Base-by-base conservation (phyloP, 148 eudicot genomes). In the Salicornia ramosissima region DNA sequence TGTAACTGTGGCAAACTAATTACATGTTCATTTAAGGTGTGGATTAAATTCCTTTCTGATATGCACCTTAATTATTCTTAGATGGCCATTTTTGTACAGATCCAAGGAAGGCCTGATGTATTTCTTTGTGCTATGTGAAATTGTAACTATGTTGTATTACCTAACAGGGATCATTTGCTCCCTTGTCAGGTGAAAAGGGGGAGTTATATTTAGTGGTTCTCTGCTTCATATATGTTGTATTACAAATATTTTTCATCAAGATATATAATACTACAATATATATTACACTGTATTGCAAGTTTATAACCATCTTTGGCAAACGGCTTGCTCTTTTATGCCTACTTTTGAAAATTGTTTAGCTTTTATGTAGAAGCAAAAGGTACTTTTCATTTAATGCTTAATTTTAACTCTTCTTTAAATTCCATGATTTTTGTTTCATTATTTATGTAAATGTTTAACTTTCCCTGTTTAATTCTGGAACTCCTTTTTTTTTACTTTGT, bases 21-120 rank as follows among this genome's bases (percentile, higher is more conserved):
- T 55, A 46, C n/a, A 13, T 36, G 24, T 49, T 18, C n/a, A 12
- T 45, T 21, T 60, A 50, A 56, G 15, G 39, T 25, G 31, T n/a
- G 69, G 25, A 16, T 53, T 4, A 33, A 0, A 10, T 69, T 60
- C 18, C 31, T 58, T 31, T 19, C 45, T 14, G 40, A 18, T 61
- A 49, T 39, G 12, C 3, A 31, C 29, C 16, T 5, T 63, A 63
- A 63, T 18, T 6, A 52, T 53, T 26, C n/a, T 67, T 43, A 30
- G 49, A 31, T 50, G 60, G 30, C 61, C 72, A 77, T 64, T 59
- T 72, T 50, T 77, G 76, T 68, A 72, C 72, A 72, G 43, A 72
- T 28, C 22, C 40, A 60, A 34, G 36, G 65, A 30, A n/a, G 67
- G 58, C 39, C 36, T 45, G 24, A 56, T 59, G 66, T 58, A 71